These are phyloP conservation scores for Punica granatum DNA, from an alignment of 345 rosid genomes.

Conservation along the genomic window DNA sequence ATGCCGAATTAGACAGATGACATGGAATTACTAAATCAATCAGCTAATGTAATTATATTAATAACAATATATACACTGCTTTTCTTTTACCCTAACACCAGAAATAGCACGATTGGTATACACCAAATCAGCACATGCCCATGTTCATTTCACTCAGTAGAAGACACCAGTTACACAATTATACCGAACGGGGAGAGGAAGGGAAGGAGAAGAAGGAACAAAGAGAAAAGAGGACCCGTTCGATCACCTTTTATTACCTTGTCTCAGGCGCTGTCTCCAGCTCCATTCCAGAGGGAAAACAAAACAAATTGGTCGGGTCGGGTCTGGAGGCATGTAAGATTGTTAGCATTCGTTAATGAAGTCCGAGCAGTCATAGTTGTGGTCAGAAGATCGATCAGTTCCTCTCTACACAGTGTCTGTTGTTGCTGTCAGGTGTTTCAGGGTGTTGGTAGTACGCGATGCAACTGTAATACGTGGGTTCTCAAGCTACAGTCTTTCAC, in stretches of 20 bases:
- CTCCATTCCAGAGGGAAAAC: background rate
- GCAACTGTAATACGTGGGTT: constrained; percentile 73
- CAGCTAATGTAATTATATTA: background rate
- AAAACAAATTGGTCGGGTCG: background rate
- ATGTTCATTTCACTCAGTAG: background rate
- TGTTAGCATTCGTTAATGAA: constrained; percentile 1
- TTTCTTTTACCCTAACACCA: constrained; percentile 22
- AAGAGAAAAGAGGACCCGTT: background rate
- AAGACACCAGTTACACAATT: background rate
- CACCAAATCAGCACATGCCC: constrained; percentile 22
- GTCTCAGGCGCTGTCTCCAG: background rate
- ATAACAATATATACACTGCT: constrained; percentile 25
- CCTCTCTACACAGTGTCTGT: constrained; percentile 31
- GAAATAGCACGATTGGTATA: constrained; percentile 17
- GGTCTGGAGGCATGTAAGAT: background rate
- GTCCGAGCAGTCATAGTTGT: constrained; percentile 19
- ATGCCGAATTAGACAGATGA: background rate
- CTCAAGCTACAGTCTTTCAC: constrained; percentile 82
- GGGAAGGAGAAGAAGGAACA: background rate
- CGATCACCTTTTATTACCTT: background rate
- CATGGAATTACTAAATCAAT: background rate
- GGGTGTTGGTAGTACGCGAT: constrained; percentile 33
- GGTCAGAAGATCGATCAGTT: constrained; percentile 62
- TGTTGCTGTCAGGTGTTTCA: background rate
- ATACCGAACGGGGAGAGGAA: background rate